A percentile compares a stretch with the other conserved stretches of the same genome.
phyloP scores from a whole-genome alignment of 179 eudicot species.

The Silene noctiflora region DNA sequence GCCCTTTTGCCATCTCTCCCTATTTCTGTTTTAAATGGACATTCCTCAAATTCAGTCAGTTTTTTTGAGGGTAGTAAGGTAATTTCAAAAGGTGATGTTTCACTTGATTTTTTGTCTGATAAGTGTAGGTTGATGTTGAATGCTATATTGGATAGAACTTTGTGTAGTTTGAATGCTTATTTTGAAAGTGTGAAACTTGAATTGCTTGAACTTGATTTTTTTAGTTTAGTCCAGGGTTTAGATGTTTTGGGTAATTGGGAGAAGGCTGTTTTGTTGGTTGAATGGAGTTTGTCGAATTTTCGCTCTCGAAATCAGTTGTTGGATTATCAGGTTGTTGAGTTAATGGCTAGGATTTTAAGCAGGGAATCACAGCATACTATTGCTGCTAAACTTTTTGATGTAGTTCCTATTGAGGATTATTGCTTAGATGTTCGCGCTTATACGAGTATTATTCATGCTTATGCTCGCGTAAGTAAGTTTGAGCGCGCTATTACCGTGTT shows the following conservation, averaged over 20 bases:
- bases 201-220: slow-evolving; percentile 52
- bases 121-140: slow-evolving; percentile 57
- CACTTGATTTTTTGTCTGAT: slow-evolving; percentile 48
- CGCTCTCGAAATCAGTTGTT: slow-evolving; percentile 27
- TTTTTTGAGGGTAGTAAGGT: slow-evolving; percentile 19
- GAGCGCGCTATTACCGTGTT: slow-evolving; percentile 58
- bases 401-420: slow-evolving; percentile 54
- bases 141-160: slow-evolving; percentile 44
- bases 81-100: slow-evolving; percentile 22
- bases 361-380: slow-evolving; percentile 74
- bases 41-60: slow-evolving; percentile 19
- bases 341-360: slow-evolving; percentile 66
- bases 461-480: slow-evolving; percentile 61
- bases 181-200: slow-evolving; percentile 47
- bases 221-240: slow-evolving; percentile 60
- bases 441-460: slow-evolving; percentile 70
- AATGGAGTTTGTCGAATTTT: slow-evolving; percentile 53
- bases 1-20: slow-evolving; percentile 40
- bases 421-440: slow-evolving; percentile 66
- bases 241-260: slow-evolving; percentile 66
- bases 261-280: slow-evolving; percentile 63
- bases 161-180: slow-evolving; percentile 41
- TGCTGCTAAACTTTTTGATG: slow-evolving; percentile 66
- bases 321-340: slow-evolving; percentile 55
- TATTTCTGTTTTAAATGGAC: slow-evolving; percentile 27